A percentile compares a stretch with the other conserved stretches of the same genome.
These are phyloP conservation scores for Cudoniella acicularis DNA, from an alignment of 495 filamentous ascomycete species.

Conservation along the genomic window DNA sequence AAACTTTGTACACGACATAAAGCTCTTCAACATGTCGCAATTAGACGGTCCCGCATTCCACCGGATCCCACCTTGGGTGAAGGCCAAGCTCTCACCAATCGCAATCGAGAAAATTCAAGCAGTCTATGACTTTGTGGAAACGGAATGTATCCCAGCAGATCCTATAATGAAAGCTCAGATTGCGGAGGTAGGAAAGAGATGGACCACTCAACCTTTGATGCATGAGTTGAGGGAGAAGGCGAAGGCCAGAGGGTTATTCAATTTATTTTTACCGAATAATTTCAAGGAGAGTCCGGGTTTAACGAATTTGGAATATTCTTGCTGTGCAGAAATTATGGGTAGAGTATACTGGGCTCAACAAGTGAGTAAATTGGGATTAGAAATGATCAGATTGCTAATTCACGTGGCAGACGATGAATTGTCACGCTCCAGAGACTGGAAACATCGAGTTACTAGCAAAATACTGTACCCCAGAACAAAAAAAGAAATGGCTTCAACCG, in stretches of 20 bases:
- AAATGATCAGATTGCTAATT: not conserved
- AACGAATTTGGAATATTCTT: slow-evolving; percentile 39
- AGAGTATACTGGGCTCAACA: slow-evolving; percentile 36
- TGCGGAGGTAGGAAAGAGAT: slow-evolving; percentile 16
- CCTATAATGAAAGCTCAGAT: slow-evolving; percentile 36
- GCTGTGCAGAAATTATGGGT: slow-evolving; percentile 40
- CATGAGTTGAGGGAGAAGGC: slow-evolving; percentile 36
- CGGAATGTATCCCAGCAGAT: slow-evolving; percentile 38
- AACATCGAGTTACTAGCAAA: slow-evolving; percentile 42
- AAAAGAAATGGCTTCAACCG: slow-evolving; percentile 38
- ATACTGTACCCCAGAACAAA: slow-evolving; percentile 39
- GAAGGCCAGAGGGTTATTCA: slow-evolving; percentile 34
- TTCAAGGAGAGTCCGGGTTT: slow-evolving; percentile 38
- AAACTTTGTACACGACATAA: too few species aligned
- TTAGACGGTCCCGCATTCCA: slow-evolving; percentile 31
- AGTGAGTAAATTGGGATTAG: slow-evolving; percentile 15
- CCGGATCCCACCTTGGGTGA: slow-evolving; percentile 36
- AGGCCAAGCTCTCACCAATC: slow-evolving; percentile 33
- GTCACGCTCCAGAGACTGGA: slow-evolving; percentile 40
- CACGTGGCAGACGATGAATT: slow-evolving; percentile 34
- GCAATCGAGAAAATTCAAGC: slow-evolving; percentile 34
- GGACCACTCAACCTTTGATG: slow-evolving; percentile 35
- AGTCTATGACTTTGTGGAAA: slow-evolving; percentile 38
- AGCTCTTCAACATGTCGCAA: too few species aligned
- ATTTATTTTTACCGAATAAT: slow-evolving; percentile 37